Evolutionary conservation across 2,329 filamentous ascomycete genomes (phyloP).

Genomic region (Aspergillus eucalypticola): DNA sequence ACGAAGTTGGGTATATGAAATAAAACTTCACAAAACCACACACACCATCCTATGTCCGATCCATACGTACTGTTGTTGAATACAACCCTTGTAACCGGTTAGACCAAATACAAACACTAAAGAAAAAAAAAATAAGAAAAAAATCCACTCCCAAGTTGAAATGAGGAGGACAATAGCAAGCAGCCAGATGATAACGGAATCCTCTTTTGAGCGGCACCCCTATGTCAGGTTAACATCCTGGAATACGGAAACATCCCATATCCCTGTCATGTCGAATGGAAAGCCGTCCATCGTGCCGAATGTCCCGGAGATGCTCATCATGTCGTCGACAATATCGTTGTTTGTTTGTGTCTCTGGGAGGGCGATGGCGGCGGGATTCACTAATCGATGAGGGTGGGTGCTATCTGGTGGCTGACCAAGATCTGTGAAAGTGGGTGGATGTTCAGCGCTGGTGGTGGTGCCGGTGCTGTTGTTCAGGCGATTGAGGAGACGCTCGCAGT

Average conservation of each 20-base stretch:
- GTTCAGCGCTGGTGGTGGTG: slow-evolving; percentile 14
- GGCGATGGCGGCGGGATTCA: slow-evolving; percentile 42
- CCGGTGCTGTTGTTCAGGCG: slow-evolving; percentile 36
- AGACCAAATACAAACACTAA: background rate
- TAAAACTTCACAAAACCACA: too few species aligned
- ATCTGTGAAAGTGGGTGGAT: background rate
- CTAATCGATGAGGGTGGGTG: slow-evolving; percentile 22
- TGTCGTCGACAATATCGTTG: slow-evolving; percentile 49
- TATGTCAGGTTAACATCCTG: slow-evolving; percentile 39
- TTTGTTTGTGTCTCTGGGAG: slow-evolving; percentile 47
- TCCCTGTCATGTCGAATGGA: slow-evolving; percentile 49
- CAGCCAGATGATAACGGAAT: too few species aligned
- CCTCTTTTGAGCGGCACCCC: background rate
- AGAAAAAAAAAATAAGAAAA: background rate
- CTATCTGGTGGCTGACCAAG: slow-evolving; percentile 16
- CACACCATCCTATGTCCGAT: background rate
- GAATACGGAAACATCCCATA: slow-evolving; percentile 48
- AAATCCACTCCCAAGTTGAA: background rate
- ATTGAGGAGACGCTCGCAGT: slow-evolving; percentile 49
- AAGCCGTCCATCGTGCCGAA: slow-evolving; percentile 50
- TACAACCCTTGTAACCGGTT: background rate
- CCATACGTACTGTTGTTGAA: background rate
- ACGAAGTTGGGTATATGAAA: too few species aligned
- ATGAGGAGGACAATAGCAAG: background rate
- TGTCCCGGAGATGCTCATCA: slow-evolving; percentile 49